A percentile compares a stretch with the other conserved stretches of the same genome.
These are phyloP conservation scores for Glebionis coronaria DNA, from an alignment of 129 eudicot genomes.

Conservation along the genomic window DNA sequence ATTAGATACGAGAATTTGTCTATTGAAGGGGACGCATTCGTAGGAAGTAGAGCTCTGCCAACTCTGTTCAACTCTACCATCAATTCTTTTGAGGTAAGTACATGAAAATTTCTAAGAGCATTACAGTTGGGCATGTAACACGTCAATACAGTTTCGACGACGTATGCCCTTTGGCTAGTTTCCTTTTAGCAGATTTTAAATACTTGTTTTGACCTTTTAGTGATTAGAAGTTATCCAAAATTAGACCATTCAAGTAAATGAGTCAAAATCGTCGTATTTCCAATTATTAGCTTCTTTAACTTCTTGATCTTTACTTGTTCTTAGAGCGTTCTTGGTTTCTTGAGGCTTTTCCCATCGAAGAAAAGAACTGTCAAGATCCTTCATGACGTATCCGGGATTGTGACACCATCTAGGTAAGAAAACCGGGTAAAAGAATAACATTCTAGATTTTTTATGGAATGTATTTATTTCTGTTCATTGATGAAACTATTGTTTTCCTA, in stretches of 20 bases:
- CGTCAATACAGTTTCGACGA: background rate
- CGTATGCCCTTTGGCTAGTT: background rate
- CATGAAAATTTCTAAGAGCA: background rate
- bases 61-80: constrained; percentile 62
- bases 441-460: background rate
- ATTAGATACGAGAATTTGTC: constrained; percentile 61
- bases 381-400: constrained; percentile 55
- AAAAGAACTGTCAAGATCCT: constrained; percentile 67
- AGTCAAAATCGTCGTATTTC: background rate
- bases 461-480: background rate
- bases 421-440: background rate
- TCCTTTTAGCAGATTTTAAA: background rate
- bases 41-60: constrained; percentile 80
- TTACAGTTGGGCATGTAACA: no score
- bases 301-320: constrained; percentile 7
- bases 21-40: constrained; percentile 66
- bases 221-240: no score
- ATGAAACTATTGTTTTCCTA: constrained; percentile 19
- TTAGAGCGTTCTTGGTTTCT: constrained; percentile 53
- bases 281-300: background rate
- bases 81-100: constrained; percentile 57
- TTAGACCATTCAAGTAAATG: background rate
- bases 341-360: constrained; percentile 58
- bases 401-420: constrained; percentile 65
- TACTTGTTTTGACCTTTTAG: background rate